phyloP scores from a whole-genome alignment of 495 filamentous ascomycete species.

The Achaetomiella virescens region DNA sequence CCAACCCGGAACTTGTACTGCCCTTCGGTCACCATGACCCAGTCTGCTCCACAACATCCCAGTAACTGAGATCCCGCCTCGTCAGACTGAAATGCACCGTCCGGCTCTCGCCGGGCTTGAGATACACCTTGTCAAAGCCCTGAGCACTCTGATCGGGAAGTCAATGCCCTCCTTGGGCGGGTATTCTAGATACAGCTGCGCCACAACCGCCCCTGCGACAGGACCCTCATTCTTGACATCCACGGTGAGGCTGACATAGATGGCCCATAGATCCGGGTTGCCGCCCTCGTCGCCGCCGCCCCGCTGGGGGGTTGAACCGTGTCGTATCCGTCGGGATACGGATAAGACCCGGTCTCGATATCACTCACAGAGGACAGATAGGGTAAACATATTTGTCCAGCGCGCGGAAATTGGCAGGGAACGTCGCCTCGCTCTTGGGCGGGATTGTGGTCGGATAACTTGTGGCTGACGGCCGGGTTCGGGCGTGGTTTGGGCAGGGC shows the following conservation, averaged over 20 bases:
- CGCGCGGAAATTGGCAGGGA: slow-evolving; percentile 59
- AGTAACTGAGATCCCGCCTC: slow-evolving; percentile 72
- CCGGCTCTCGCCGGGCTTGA: slow-evolving; percentile 51
- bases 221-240: slow-evolving; percentile 66
- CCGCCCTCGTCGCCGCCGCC: slow-evolving; percentile 76
- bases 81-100: slow-evolving; percentile 66
- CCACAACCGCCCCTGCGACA: slow-evolving; percentile 61
- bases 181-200: slow-evolving; percentile 78
- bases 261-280: slow-evolving; percentile 75
- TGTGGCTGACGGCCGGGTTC: slow-evolving; percentile 48
- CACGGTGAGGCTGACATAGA: slow-evolving; percentile 55
- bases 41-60: slow-evolving; percentile 72
- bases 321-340: slow-evolving; percentile 69
- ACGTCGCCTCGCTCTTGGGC: slow-evolving; percentile 51
- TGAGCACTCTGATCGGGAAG: slow-evolving; percentile 68
- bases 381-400: slow-evolving; percentile 79
- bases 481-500: slow-evolving; percentile 56
- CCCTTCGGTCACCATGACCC: slow-evolving; percentile 59
- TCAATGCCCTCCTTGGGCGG: slow-evolving; percentile 55
- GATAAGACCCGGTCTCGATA: slow-evolving; percentile 51
- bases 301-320: slow-evolving; percentile 48
- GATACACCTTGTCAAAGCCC: slow-evolving; percentile 70
- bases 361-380: slow-evolving; percentile 61
- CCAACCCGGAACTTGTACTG: slow-evolving; percentile 43
- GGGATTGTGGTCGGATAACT: slow-evolving; percentile 53